Percentiles rank a stretch among this genome's conserved stretches.
phyloP scores from a whole-genome alignment of 306 rosid genomes.

The Datisca glomerata region DNA sequence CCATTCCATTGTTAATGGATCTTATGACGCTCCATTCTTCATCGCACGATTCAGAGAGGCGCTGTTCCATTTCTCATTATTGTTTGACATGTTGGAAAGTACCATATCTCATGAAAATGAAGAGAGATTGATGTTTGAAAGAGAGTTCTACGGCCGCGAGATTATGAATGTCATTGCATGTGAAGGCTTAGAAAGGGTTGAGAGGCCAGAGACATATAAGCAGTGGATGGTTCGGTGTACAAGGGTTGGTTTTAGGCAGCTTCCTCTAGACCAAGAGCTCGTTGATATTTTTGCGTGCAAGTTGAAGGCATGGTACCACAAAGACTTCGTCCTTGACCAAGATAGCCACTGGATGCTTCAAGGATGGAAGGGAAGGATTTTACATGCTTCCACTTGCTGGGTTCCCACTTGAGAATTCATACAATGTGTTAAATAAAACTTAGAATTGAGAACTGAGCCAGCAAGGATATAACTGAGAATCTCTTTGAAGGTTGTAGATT shows the following conservation, averaged over 20 bases:
- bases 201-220: slow-evolving; percentile 26
- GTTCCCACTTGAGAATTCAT: too few species aligned
- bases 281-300: slow-evolving; percentile 1
- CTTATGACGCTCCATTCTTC: slow-evolving; percentile 19
- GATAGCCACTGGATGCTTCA: slow-evolving; percentile 27
- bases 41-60: slow-evolving; percentile 15
- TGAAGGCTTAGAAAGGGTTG: slow-evolving; percentile 24
- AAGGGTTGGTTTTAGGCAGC: slow-evolving; percentile 23
- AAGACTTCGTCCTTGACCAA: slow-evolving; percentile 16
- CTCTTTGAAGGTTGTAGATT: too few species aligned
- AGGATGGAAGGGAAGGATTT: slow-evolving; percentile 22
- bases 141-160: slow-evolving; percentile 13
- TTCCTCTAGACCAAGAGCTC: slow-evolving; percentile 17
- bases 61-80: slow-evolving; percentile 12
- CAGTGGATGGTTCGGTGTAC: slow-evolving; percentile 20
- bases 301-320: slow-evolving; percentile 9
- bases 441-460: too few species aligned
- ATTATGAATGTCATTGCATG: slow-evolving; percentile 20
- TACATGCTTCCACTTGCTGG: slow-evolving; percentile 20
- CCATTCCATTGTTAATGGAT: slow-evolving; percentile 23
- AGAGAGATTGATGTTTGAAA: slow-evolving; percentile 15
- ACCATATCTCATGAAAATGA: slow-evolving; percentile 10
- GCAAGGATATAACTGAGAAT: too few species aligned
- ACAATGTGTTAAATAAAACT: too few species aligned
- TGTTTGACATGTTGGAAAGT: slow-evolving; percentile 17